Evolutionary conservation across 176 grass and related monocot species (phyloP), one percentile per base, ranked within the genome.

Genomic region (Elaeis guineensis): DNA sequence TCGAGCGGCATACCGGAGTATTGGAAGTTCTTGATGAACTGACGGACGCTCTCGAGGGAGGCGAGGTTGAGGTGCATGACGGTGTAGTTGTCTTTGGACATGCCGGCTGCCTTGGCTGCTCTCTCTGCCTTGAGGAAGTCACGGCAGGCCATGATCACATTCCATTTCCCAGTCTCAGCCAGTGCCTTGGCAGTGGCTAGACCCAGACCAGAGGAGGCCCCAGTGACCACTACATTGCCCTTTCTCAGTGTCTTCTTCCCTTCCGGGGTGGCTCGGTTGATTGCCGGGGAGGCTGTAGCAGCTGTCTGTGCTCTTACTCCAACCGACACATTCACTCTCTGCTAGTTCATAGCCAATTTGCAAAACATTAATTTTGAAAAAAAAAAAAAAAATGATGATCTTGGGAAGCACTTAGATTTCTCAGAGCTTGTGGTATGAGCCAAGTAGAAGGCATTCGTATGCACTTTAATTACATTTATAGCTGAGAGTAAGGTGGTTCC

Each of bases 111-210:
- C 77, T 85, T 92, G 28, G 93, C 87, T 0, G 84, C 83, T 35
- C 66, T 78, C 69, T 86, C 75, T 17, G 87, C 74, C 93, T 98
- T 98, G 72, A 98, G 84, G 78, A 89, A 98, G 66, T 98, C 87
- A n/a, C 93, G 93, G 76, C 93, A 98, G 11, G 70, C 93, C 93
- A 98, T 98, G 63, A 92, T 76, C 54, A 98, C 93, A 59, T 98
- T 78, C 87, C 93, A 98, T 70, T 81, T 88, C 51, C 93, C 93
- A 0, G 72, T 83, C 69, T 98, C 93, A 16, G 93, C 78, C 30
- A 98, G 79, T 7, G 87, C 93, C 72, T 98, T 98, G 0, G 93
- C 93, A 21, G 93, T 92, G n/a, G 87, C 93, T 0, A 98, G 84
- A 16, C 93, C 93, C 2, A 98, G 81, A 0, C 93, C 93, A 0